phyloP scores from a whole-genome alignment of 1,139 yeast species.

The Blastobotrys capitulatus region DNA sequence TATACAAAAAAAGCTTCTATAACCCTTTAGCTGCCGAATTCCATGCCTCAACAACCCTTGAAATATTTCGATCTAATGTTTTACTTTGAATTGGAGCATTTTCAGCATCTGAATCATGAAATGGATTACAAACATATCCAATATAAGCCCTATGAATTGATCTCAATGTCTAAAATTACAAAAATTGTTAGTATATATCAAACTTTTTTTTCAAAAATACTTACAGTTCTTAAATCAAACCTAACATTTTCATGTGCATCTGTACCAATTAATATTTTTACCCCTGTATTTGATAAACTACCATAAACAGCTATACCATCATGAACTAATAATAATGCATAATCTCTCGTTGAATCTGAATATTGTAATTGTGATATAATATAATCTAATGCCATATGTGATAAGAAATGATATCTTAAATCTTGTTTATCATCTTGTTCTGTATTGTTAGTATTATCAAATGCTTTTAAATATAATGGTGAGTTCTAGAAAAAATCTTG shows the following conservation, averaged over 20 bases:
- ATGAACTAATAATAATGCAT: slow-evolving; percentile 35
- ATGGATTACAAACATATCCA: slow-evolving; percentile 37
- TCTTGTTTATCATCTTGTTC: slow-evolving; percentile 15
- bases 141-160: slow-evolving; percentile 34
- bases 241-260: slow-evolving; percentile 30
- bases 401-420: slow-evolving; percentile 34
- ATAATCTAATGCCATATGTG: slow-evolving; percentile 41
- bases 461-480: slow-evolving; percentile 27
- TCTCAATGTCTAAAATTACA: slow-evolving; percentile 27
- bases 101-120: slow-evolving; percentile 26
- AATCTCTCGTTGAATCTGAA: slow-evolving; percentile 28
- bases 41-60: slow-evolving; percentile 24
- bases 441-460: slow-evolving; percentile 12
- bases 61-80: slow-evolving; percentile 26
- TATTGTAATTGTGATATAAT: slow-evolving; percentile 28
- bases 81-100: slow-evolving; percentile 26
- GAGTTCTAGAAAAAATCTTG: slow-evolving; percentile 23
- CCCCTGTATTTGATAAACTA: slow-evolving; percentile 35
- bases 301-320: slow-evolving; percentile 41
- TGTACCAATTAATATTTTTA: slow-evolving; percentile 36
- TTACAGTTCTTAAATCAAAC: slow-evolving; percentile 25
- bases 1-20: no score
- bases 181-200: background rate
- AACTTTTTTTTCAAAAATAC: slow-evolving; percentile 6
- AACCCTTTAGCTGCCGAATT: slow-evolving; percentile 17